Base-by-base conservation (phyloP, 2,329 filamentous ascomycete species). In the Blumeria hordei region DNA sequence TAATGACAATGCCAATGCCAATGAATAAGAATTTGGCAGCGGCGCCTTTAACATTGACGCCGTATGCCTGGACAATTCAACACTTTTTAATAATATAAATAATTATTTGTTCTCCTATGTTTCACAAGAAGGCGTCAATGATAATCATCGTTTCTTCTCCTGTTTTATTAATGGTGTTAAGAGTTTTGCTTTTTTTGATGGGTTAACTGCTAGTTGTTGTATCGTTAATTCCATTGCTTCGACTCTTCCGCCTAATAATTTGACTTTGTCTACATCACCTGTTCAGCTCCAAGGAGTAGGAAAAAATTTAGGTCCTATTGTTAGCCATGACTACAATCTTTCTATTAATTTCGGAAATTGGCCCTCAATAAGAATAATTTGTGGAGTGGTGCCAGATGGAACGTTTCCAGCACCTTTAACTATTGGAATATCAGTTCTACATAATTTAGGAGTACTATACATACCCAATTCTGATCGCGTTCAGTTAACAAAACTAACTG, bases 351-450 rank as follows among this genome's bases (percentile, higher is more conserved):
- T 28, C 16, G 16, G 44, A 28, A 47, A 47, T 28, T 9, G 9
- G 33, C 33, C 16, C 21, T 28, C 33, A 18, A 21, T 47, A 47
- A 18, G 11, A 28, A 47, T 41, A 53, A 28, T 53, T 43, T 53
- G 51, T 28, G 36, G 51, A 6, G 18, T 53, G 7, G 51, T 53
- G 18, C 37, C 51, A 43, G 51, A 53, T 21, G 51, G 51, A 21
- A 53, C 11, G 35, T 53, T 53, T 53, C 36, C 51, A 16, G 36
- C 51, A 36, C 36, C 51, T 53, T 16, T 53, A 43, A 53, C 51
- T 14, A 43, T 53, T n/a, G 36, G 51, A 53, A 41, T 16, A 41
- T 53, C 36, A 18, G 34, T 43, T 53, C 33, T 53, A 11, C 36
- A 53, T 33, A 35, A 43, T n/a, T 43, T 53, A 43, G 51, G 51